These are phyloP conservation scores for Leishmania amazonensis DNA, from an alignment of 208 protist genomes.

Conservation along the genomic window DNA sequence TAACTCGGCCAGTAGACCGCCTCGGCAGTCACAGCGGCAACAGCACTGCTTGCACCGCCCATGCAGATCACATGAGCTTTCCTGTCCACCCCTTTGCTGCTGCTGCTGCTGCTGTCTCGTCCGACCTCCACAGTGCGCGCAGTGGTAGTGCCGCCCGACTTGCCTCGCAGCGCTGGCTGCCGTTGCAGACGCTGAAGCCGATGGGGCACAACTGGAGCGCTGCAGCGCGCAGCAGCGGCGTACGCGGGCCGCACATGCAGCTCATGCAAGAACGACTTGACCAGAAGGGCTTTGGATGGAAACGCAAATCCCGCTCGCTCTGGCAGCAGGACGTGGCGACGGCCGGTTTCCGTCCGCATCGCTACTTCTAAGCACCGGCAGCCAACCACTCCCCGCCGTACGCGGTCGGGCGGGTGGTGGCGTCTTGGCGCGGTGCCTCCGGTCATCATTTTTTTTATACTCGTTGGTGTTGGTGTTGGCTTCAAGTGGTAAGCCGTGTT, in stretches of 20 bases:
- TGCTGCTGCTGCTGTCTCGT: not conserved
- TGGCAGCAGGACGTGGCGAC: slow-evolving; percentile 89
- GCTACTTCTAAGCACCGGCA: slow-evolving; percentile 62
- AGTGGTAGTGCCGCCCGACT: not conserved
- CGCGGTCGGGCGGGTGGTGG: not conserved
- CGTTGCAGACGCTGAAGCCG: slow-evolving; percentile 86
- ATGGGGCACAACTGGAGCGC: slow-evolving; percentile 61
- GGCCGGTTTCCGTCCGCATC: slow-evolving; percentile 80
- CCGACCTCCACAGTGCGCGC: not conserved
- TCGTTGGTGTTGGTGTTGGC: no score
- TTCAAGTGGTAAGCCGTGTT: not conserved
- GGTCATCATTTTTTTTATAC: not conserved
- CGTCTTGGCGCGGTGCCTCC: not conserved
- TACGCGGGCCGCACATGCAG: slow-evolving; percentile 64
- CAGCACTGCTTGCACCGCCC: not conserved
- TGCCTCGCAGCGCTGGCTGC: slow-evolving; percentile 30
- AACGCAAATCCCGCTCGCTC: slow-evolving; percentile 80
- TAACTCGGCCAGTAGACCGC: slow-evolving; percentile 60
- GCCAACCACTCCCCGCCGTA: not conserved
- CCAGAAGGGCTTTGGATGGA: slow-evolving; percentile 88
- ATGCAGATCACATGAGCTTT: slow-evolving; percentile 1
- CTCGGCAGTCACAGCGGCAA: not conserved
- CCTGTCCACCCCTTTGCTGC: slow-evolving; percentile 22
- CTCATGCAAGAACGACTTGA: slow-evolving; percentile 87
- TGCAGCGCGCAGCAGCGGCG: slow-evolving; percentile 61